Base-by-base conservation (phyloP, 2,329 filamentous ascomycete species). In the Colletotrichum sp. region DNA sequence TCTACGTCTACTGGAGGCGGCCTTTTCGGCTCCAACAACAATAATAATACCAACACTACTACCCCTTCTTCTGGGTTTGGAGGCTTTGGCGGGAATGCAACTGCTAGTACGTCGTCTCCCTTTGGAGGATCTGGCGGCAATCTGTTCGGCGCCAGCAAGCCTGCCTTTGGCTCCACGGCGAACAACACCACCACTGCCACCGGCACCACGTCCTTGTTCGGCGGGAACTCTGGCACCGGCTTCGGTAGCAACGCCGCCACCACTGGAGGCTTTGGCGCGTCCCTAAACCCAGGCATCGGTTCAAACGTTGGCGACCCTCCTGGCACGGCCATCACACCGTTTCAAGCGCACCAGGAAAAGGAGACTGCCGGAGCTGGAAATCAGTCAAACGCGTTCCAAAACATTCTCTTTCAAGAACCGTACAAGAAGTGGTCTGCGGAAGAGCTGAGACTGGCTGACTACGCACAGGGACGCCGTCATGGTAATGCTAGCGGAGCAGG, bases 341-440 rank as follows among this genome's bases (percentile, higher is more conserved):
- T 96, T 86, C 86, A 91, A 77, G 88, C 95, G 0, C 90, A 91
- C 63, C 87, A 89, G 25, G 95, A 98, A 86, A 97, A 96, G 84
- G 95, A 98, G 81, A 85, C 88, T 5, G 91, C 90, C 57, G 90
- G 86, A 79, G 85, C 84, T 22, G 83, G 86, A n/a, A 89, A 85
- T 71, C 82, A 90, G 80, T 79, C 87, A 78, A 91, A 94, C 81
- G 89, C 93, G 6, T 98, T 94, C 84, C 95, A 97, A 84, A 96
- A 93, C 79, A 92, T 98, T 72, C 87, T 93, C 27, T 96, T 96
- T 83, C 93, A 94, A 86, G 92, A 93, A 29, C 91, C 94, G 2
- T 98, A 96, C 87, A 93, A 93, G 84, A 98, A 97, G 83, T 99
- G 94, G 88, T 98, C 96, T 12, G 92, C 95, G n/a, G 97, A 95